Conservation (phyloP, 768 basidiomycete genomes). For the Baorangia bicolor region DNA sequence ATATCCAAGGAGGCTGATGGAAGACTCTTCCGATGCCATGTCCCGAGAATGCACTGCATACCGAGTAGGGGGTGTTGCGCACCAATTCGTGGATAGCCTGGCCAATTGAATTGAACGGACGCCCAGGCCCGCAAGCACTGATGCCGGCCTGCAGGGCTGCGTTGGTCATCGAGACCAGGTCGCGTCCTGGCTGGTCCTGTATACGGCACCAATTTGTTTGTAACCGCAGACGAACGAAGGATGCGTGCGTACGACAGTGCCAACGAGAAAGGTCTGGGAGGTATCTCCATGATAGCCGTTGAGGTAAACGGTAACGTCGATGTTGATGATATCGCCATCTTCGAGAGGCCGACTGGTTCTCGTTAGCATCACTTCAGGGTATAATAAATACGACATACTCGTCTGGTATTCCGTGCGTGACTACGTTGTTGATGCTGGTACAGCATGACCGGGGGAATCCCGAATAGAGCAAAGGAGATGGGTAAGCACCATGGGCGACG, state of each 20-base stretch:
- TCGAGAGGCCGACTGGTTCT: constrained; percentile 69
- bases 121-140: constrained; percentile 69
- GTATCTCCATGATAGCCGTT: constrained; percentile 90
- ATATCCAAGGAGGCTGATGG: constrained; percentile 80
- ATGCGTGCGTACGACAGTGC: constrained; percentile 57
- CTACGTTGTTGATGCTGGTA: constrained; percentile 81
- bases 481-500: constrained; percentile 69
- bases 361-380: not conserved
- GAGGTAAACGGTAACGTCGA: constrained; percentile 85
- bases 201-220: not conserved
- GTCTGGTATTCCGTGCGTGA: constrained; percentile 90
- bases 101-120: constrained; percentile 69
- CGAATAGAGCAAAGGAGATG: constrained; percentile 77
- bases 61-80: constrained; percentile 43
- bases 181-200: constrained; percentile 68
- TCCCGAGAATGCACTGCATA: constrained; percentile 74
- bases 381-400: constrained; percentile 49
- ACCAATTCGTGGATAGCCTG: constrained; percentile 59
- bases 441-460: constrained; percentile 52
- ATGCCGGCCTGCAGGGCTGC: constrained; percentile 71
- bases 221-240: not conserved
- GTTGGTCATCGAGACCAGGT: constrained; percentile 62
- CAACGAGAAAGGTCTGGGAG: constrained; percentile 79
- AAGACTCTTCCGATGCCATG: constrained; percentile 87
- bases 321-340: constrained; percentile 83